Conservation (phyloP, 495 filamentous ascomycete genomes). For the Tuber magnatum region DNA sequence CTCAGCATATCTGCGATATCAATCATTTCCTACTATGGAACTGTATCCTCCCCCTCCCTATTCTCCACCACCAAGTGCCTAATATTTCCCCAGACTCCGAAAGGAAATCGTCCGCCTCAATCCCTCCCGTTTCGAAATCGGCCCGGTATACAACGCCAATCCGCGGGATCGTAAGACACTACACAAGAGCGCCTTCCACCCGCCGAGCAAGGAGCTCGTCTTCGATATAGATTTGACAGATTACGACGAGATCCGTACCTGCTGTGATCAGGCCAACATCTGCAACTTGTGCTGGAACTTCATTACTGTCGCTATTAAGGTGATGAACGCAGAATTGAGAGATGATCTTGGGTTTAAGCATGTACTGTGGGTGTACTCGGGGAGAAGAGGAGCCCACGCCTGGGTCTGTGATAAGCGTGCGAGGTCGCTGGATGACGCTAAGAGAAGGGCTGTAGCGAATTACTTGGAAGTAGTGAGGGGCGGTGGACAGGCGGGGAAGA, state of each 20-base stretch:
- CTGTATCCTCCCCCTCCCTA: conserved; percentile 51
- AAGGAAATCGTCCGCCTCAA: conserved; percentile 82
- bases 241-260: conserved; percentile 93
- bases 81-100: conserved; percentile 56
- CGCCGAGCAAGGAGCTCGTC: conserved; percentile 82
- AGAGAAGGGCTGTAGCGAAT: conserved; percentile 70
- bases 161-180: conserved; percentile 87
- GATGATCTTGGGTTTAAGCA: conserved; percentile 96
- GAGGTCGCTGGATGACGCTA: conserved; percentile 71
- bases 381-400: conserved; percentile 89
- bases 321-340: conserved; percentile 73
- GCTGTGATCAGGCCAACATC: conserved; percentile 87
- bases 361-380: conserved; percentile 97
- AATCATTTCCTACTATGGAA: conserved; percentile 78
- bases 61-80: background rate
- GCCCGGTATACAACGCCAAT: conserved; percentile 87
- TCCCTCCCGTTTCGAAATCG: conserved; percentile 94
- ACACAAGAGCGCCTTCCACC: conserved; percentile 66
- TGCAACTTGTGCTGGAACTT: conserved; percentile 93
- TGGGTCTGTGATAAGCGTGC: conserved; percentile 96
- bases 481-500: conserved; percentile 75
- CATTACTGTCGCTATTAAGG: conserved; percentile 93
- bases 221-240: conserved; percentile 99
- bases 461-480: conserved; percentile 85
- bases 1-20: conserved; percentile 86